A percentile compares a stretch with the other conserved stretches of the same genome.
Conservation (phyloP, 2,329 filamentous ascomycete species). For the Fusarium illudens region DNA sequence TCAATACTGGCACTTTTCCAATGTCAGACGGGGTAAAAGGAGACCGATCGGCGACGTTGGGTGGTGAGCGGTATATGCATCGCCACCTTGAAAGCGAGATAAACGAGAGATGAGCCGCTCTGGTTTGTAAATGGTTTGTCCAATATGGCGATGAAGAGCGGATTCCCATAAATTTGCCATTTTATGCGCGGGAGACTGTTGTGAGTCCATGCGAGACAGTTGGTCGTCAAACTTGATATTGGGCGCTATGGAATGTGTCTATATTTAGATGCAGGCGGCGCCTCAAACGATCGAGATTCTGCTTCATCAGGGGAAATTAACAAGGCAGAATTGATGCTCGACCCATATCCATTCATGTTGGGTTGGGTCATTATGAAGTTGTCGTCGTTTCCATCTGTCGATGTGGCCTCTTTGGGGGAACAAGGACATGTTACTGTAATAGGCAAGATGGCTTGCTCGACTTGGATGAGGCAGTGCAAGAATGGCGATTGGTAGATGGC, state of each 20-base stretch:
- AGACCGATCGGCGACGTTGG: constrained; percentile 18
- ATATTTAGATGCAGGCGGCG: not conserved
- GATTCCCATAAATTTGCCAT: not conserved
- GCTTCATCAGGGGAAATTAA: not conserved
- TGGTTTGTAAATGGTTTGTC: not conserved
- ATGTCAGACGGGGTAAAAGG: constrained; percentile 40
- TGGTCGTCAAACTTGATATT: not conserved
- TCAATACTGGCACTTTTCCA: not conserved
- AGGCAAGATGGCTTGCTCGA: not conserved
- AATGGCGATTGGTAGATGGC: not conserved
- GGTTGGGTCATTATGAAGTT: not conserved
- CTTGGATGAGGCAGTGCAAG: not conserved
- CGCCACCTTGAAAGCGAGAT: not conserved
- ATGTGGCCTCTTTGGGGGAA: not conserved
- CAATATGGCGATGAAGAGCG: not conserved
- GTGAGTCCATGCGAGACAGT: not conserved
- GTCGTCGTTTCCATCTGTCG: not conserved
- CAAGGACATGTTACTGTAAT: not conserved
- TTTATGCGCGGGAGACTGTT: not conserved
- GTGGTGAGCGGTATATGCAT: not conserved
- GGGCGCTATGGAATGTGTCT: not conserved
- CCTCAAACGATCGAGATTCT: not conserved
- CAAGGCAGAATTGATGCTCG: not conserved
- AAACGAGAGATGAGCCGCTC: constrained; percentile 1
- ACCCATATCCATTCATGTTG: not conserved